Evolutionary conservation across 2,329 filamentous ascomycete genomes (phyloP), one percentile per base, ranked within the genome.

Genomic region (Nemania sp.): DNA sequence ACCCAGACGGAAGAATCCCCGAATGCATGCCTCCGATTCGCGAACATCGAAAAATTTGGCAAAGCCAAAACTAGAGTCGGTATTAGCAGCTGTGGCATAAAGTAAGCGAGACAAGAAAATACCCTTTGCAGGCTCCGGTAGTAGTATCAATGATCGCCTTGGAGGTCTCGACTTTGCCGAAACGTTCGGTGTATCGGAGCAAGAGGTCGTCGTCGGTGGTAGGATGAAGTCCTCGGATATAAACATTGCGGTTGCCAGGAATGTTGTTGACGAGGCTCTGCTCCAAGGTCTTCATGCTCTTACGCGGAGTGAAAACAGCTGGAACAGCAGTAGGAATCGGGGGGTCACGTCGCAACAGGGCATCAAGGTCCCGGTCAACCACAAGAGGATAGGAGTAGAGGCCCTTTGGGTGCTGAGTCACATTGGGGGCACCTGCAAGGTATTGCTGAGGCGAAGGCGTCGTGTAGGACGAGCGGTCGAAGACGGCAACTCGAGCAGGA

Each of bases 91-190:
- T 10, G 4, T 5, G 46, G 50, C 25, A 52, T 39, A 62, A 43
- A 50, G 25, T 3, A 39, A 20, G 25, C 46, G 11, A 25, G 2
- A 57, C 45, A 48, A 12, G 9, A 18, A 78, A 83, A 71, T 79
- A 96, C 95, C 95, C 95, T 79, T 99, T 99, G 86, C 95, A 99
- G 65, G 92, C 89, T 62, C 92, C 91, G 50, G 92, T 96, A 68
- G 90, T 88, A 54, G 93, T 89, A 78, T 99, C 96, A 72, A 99
- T 96, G 78, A 99, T 99, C 13, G 96, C 95, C 82, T 99, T 99
- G 72, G 92, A 97, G 67, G 93, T 96, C 78, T 97, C 92, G 59
- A 99, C 95, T 62, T 90, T 88, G 43, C 95, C 96, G 73, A 98
- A 99, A 52, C 94, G 90, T 68, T 86, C 83, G 45, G 94, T 90